Evolutionary conservation across 495 filamentous ascomycete species (phyloP), one percentile per base, ranked within the genome.

Genomic region (Hyaloscypha finlandica): DNA sequence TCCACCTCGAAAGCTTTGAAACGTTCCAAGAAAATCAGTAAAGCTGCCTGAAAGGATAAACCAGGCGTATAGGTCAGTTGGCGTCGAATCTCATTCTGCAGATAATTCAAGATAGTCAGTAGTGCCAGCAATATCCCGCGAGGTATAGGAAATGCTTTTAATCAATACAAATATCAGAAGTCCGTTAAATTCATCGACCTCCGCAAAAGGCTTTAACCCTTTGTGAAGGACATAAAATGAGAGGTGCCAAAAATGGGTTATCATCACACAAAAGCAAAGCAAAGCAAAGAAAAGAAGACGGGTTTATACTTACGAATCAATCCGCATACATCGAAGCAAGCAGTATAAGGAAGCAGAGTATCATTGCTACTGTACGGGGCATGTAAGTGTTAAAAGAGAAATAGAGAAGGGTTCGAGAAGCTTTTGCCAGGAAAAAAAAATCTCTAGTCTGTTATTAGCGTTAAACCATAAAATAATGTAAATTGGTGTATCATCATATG

Each of bases 161-260:
- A 48, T 6, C 8, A 61, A 42, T 42, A 53, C 57, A 42, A 48
- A 62, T 16, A 63, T 86, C 84, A 86, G 84, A 86, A 85, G 84
- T 85, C 82, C 81, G 71, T 74, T 83, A 75, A 76, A 84, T 83
- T 84, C 84, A 86, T 84, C 68, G 82, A 75, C 76, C 63, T 52
- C 76, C 76, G 63, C 45, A 70, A 67, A 73, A 77, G 75, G 42
- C 75, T 73, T 79, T 87, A 81, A 85, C 81, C 85, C 85, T 37
- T 37, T 12, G 35, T 12, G 3, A 37, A 37, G 35, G 35, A 37
- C 35, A 37, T 37, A 37, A 12, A 6, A 37, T 37, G 85, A 87
- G 85, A 86, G 85, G 85, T 87, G 83, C 84, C 85, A 86, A 83
- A 87, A 85, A 71, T 75, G 69, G 67, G 71, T 68, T 78, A 76